Conservation (phyloP, 2,329 filamentous ascomycete genomes). For the Aspergillus hiratsukae region DNA sequence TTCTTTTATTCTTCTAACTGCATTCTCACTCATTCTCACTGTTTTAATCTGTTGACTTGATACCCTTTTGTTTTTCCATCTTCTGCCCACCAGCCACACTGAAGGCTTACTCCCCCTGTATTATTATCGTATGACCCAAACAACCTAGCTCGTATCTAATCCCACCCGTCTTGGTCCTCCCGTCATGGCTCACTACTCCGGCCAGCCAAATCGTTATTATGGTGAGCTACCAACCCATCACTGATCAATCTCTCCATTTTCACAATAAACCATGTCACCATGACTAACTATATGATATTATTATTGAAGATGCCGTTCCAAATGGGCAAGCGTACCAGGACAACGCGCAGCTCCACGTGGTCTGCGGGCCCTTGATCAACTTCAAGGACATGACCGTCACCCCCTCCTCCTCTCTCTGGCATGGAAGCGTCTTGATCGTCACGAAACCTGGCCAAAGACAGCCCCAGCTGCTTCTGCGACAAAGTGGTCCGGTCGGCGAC, state of each 20-base stretch:
- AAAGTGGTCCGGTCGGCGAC: constrained; percentile 28
- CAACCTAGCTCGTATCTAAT: background rate
- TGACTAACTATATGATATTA: background rate
- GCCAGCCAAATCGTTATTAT: background rate
- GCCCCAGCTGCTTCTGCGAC: constrained; percentile 52
- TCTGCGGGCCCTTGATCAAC: constrained; percentile 48
- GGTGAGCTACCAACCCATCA: background rate
- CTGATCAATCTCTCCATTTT: background rate
- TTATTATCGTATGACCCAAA: background rate
- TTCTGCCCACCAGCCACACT: background rate
- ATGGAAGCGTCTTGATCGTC: constrained; percentile 81
- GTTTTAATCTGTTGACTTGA: background rate
- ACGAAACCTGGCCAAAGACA: constrained; percentile 65
- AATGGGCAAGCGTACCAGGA: constrained; percentile 19
- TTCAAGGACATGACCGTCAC: constrained; percentile 44
- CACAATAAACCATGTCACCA: background rate
- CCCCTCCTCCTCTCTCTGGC: constrained; percentile 52
- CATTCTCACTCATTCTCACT: background rate
- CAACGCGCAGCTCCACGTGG: constrained; percentile 34
- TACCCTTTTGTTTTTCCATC: background rate
- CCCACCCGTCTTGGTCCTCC: background rate
- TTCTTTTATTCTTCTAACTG: constrained; percentile 1
- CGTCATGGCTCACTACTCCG: background rate
- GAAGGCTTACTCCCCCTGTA: background rate
- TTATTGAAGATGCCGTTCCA: constrained; percentile 11